Conservation (phyloP, 2,329 filamentous ascomycete genomes). For the Hypoxylon sp. region DNA sequence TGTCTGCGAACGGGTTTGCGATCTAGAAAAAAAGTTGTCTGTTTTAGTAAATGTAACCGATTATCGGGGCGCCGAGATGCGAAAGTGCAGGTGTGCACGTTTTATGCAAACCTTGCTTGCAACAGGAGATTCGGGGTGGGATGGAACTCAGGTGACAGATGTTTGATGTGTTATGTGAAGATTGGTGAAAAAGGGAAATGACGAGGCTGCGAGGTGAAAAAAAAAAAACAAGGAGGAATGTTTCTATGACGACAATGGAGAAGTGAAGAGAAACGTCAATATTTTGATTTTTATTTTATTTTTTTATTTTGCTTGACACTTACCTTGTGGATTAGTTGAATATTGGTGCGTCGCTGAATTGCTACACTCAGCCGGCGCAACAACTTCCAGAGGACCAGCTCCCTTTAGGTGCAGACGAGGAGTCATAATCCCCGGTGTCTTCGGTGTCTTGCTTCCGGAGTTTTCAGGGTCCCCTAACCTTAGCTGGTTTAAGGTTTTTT, state of each 20-base stretch:
- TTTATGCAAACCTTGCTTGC: slow-evolving; percentile 26
- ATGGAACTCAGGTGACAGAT: slow-evolving; percentile 24
- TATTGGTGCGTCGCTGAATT: slow-evolving; percentile 34
- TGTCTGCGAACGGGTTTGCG: slow-evolving; percentile 50
- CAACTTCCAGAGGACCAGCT: slow-evolving; percentile 37
- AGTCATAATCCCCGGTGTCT: slow-evolving; percentile 34
- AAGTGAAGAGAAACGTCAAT: slow-evolving; percentile 6
- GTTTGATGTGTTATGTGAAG: slow-evolving; percentile 14
- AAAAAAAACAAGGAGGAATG: not conserved
- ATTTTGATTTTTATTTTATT: slow-evolving; percentile 11
- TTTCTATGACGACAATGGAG: not conserved
- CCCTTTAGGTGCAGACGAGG: slow-evolving; percentile 45
- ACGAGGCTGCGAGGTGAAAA: not conserved
- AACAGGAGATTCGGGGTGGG: slow-evolving; percentile 30
- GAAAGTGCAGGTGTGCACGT: slow-evolving; percentile 16
- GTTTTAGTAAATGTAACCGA: slow-evolving; percentile 47
- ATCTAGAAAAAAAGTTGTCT: slow-evolving; percentile 43
- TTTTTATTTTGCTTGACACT: slow-evolving; percentile 17
- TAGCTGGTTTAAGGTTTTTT: slow-evolving; percentile 46
- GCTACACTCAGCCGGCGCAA: slow-evolving; percentile 37
- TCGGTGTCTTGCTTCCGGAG: slow-evolving; percentile 31
- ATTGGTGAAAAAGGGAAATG: slow-evolving; percentile 5
- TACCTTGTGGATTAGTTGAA: slow-evolving; percentile 31
- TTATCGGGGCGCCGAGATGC: slow-evolving; percentile 39
- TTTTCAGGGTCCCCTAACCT: slow-evolving; percentile 44